Conservation (phyloP, 164 flowering plant species). For the Nymphaea colorata region DNA sequence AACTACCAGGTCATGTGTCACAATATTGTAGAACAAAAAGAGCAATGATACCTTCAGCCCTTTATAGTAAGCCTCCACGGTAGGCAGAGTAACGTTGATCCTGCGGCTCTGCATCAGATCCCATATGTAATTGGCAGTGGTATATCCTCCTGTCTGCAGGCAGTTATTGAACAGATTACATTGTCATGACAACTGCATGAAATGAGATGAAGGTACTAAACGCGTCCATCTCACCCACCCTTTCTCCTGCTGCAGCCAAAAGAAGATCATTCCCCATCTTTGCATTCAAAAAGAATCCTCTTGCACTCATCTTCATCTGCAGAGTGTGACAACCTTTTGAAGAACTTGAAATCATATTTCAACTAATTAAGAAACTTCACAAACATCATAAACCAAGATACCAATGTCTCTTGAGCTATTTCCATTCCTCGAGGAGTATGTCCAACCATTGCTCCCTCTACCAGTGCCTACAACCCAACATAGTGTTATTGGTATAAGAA, state of each 20-base stretch:
- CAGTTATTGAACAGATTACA: background rate
- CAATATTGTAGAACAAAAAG: background rate
- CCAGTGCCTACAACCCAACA: conserved; percentile 46
- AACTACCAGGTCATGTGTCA: background rate
- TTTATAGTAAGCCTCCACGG: conserved; percentile 67
- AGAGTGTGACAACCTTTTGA: background rate
- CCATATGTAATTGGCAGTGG: conserved; percentile 80
- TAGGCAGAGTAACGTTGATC: conserved; percentile 36
- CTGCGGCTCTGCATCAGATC: conserved; percentile 77
- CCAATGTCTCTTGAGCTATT: conserved; percentile 81
- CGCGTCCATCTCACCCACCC: conserved; percentile 24
- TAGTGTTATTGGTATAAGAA: background rate
- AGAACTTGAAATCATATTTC: background rate
- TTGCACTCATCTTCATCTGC: conserved; percentile 54
- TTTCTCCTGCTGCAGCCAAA: conserved; percentile 72
- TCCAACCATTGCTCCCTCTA: conserved; percentile 89
- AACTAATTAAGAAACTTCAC: background rate
- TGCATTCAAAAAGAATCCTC: conserved; percentile 34
- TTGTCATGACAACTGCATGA: too few relatives aligned
- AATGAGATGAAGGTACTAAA: too few relatives aligned
- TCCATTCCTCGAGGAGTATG: conserved; percentile 84
- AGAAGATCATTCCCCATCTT: conserved; percentile 70
- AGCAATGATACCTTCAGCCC: conserved; percentile 47
- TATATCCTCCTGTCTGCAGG: conserved; percentile 78
- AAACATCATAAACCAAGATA: conserved; percentile 11